These are phyloP conservation scores for Panus rudis DNA, from an alignment of 768 basidiomycete species.

Conservation along the genomic window DNA sequence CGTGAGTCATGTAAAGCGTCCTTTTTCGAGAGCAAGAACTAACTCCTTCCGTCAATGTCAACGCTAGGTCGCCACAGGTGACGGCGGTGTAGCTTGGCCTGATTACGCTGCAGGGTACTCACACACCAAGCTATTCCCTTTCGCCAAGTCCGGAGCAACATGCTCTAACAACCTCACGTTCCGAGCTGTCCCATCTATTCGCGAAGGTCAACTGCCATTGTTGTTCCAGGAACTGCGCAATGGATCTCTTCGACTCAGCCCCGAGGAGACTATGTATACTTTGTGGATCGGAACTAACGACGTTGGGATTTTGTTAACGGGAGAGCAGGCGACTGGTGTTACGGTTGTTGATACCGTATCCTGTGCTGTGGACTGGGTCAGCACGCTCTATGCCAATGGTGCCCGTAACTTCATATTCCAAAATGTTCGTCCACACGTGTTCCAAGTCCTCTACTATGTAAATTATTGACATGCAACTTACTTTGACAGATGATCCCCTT, in stretches of 20 bases:
- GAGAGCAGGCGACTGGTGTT: slow-evolving; percentile 33
- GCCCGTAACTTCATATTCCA: slow-evolving; percentile 60
- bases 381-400: slow-evolving; percentile 42
- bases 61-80: slow-evolving; percentile 13
- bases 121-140: slow-evolving; percentile 40
- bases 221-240: slow-evolving; percentile 35
- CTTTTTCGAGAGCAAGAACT: background rate
- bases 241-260: slow-evolving; percentile 26
- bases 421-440: slow-evolving; percentile 35
- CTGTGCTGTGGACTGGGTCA: slow-evolving; percentile 53
- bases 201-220: slow-evolving; percentile 44
- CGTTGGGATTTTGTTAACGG: slow-evolving; percentile 49
- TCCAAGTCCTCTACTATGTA: background rate
- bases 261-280: slow-evolving; percentile 44
- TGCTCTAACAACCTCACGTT: slow-evolving; percentile 54
- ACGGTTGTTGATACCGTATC: slow-evolving; percentile 47
- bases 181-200: slow-evolving; percentile 47
- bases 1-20: background rate
- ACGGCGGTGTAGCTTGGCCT: slow-evolving; percentile 48
- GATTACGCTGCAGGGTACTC: slow-evolving; percentile 45
- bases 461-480: background rate
- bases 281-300: slow-evolving; percentile 55
- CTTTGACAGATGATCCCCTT: slow-evolving; percentile 22
- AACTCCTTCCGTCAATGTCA: background rate
- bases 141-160: slow-evolving; percentile 51